phyloP scores from a whole-genome alignment of 2,329 filamentous ascomycete genomes.

The Epicoccum sorghinum region DNA sequence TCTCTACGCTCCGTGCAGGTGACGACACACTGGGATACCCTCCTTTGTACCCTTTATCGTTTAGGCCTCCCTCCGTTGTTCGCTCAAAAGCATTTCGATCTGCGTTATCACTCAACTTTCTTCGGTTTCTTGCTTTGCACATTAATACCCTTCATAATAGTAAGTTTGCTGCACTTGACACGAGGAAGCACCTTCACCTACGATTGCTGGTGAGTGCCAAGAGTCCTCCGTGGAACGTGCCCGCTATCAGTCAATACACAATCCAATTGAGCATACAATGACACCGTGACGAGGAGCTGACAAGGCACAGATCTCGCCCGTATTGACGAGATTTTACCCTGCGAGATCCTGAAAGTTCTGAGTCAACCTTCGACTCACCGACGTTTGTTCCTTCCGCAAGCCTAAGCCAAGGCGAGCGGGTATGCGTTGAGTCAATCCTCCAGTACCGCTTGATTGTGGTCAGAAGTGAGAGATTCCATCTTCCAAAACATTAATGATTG shows the following conservation, averaged over 20 bases:
- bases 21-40: conserved; percentile 32
- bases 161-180: conserved; percentile 2
- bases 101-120: conserved; percentile 19
- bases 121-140: conserved; percentile 7
- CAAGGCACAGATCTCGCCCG: neutral
- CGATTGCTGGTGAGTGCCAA: neutral
- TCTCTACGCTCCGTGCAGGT: conserved; percentile 36
- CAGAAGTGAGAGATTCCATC: conserved; percentile 10
- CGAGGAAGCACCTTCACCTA: neutral
- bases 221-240: no score
- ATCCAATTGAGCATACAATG: neutral
- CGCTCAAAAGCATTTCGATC: conserved; percentile 18
- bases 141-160: neutral
- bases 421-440: conserved; percentile 34
- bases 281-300: neutral
- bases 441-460: conserved; percentile 42
- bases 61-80: conserved; percentile 15
- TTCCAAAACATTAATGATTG: no score
- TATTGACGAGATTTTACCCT: neutral
- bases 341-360: no score
- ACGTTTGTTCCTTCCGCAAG: neutral
- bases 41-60: conserved; percentile 21
- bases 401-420: conserved; percentile 15
- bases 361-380: no score
- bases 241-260: no score